phyloP scores from a whole-genome alignment of 2,329 filamentous ascomycete species.

The Bipolaris sorokiniana region DNA sequence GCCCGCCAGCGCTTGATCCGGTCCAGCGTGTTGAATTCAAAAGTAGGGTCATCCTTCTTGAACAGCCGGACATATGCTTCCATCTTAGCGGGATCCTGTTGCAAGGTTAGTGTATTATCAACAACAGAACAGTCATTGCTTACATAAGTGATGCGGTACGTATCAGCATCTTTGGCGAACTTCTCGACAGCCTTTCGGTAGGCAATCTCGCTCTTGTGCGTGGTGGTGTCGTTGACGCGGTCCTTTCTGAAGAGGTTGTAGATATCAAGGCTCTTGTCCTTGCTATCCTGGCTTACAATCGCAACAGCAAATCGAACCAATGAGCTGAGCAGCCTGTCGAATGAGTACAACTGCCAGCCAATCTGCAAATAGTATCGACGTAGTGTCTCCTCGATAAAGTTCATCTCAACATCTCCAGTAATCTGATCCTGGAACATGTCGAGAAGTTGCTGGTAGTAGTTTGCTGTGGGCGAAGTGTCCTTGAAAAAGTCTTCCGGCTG shows the following conservation, averaged over 20 bases:
- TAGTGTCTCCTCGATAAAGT: conserved; percentile 85
- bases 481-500: conserved; percentile 76
- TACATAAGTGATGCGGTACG: conserved; percentile 91
- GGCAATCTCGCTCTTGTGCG: conserved; percentile 86
- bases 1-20: conserved; percentile 80
- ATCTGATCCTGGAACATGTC: conserved; percentile 87
- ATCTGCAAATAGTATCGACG: conserved; percentile 89
- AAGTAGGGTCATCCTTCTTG: conserved; percentile 79
- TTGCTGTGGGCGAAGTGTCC: conserved; percentile 65
- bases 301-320: conserved; percentile 79
- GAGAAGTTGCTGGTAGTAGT: conserved; percentile 85
- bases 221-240: conserved; percentile 82
- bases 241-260: conserved; percentile 85
- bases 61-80: conserved; percentile 81
- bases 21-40: conserved; percentile 75
- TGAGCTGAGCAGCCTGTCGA: conserved; percentile 84
- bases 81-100: conserved; percentile 64
- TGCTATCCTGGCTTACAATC: conserved; percentile 84
- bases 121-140: conserved; percentile 51
- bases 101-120: conserved; percentile 32
- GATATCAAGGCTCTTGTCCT: conserved; percentile 93
- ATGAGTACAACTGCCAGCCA: conserved; percentile 92
- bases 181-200: conserved; percentile 92
- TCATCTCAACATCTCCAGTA: conserved; percentile 79
- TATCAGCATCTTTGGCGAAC: conserved; percentile 87